phyloP scores from a whole-genome alignment of 768 basidiomycete species.

The Hebeloma cylindrosporum region DNA sequence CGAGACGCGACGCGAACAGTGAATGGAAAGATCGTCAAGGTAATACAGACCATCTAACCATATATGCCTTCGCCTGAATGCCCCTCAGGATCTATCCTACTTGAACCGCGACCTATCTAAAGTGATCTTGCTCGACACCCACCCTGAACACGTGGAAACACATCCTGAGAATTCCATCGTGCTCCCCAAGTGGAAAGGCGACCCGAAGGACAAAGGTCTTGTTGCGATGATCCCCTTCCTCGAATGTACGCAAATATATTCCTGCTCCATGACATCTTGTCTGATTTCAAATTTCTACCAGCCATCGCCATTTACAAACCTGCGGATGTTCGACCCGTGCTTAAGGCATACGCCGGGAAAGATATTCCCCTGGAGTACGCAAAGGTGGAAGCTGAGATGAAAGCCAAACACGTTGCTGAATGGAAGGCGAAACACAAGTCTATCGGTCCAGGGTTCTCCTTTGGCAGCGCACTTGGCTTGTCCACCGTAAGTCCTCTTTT shows the following conservation, averaged over 20 bases:
- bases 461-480: constrained; percentile 43
- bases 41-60: constrained; percentile 25
- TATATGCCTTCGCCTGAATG: background rate
- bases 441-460: constrained; percentile 28
- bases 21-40: constrained; percentile 86
- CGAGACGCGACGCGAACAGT: constrained; percentile 86
- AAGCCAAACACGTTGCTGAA: constrained; percentile 73
- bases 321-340: constrained; percentile 82
- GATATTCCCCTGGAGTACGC: constrained; percentile 89
- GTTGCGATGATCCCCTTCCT: constrained; percentile 96
- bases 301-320: constrained; percentile 93
- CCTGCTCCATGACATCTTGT: background rate
- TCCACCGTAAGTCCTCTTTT: constrained; percentile 21
- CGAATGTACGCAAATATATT: constrained; percentile 57
- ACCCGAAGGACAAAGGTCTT: constrained; percentile 66
- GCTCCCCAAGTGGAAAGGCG: constrained; percentile 85
- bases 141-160: constrained; percentile 69
- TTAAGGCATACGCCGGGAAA: constrained; percentile 83
- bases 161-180: constrained; percentile 91
- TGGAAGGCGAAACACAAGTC: constrained; percentile 60
- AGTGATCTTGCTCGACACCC: constrained; percentile 84
- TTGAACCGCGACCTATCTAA: constrained; percentile 92
- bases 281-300: constrained; percentile 30
- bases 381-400: constrained; percentile 82
- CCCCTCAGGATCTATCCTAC: constrained; percentile 81